phyloP scores from a whole-genome alignment of 495 filamentous ascomycete genomes.

The Penicillium dipodomyicola region DNA sequence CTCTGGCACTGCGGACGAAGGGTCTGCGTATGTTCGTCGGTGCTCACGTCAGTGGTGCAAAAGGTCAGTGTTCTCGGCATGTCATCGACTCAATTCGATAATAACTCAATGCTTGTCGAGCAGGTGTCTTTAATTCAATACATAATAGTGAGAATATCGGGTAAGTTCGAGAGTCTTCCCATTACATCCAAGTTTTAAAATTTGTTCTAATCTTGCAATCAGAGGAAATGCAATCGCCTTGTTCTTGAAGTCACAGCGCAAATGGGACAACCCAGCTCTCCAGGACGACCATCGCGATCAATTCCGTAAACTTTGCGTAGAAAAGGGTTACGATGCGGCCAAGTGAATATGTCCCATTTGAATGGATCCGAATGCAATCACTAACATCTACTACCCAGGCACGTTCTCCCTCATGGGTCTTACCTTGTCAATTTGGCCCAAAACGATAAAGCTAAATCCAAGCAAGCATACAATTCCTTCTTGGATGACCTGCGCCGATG shows the following conservation, averaged over 20 bases:
- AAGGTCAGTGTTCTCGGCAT: conserved; percentile 54
- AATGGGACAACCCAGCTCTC: conserved; percentile 85
- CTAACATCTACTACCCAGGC: conserved; percentile 35
- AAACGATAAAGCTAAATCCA: conserved; percentile 69
- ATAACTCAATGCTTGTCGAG: background rate
- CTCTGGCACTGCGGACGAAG: conserved; percentile 64
- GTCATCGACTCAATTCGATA: background rate
- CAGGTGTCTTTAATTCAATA: conserved; percentile 86
- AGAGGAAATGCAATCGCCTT: conserved; percentile 89
- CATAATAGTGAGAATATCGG: conserved; percentile 75
- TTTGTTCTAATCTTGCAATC: conserved; percentile 14
- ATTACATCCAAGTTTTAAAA: background rate
- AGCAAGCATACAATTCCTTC: conserved; percentile 84
- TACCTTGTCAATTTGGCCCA: conserved; percentile 96
- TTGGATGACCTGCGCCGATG: conserved; percentile 86
- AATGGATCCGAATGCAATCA: background rate
- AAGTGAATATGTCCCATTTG: conserved; percentile 35
- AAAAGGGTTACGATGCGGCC: conserved; percentile 69
- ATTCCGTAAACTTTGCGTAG: conserved; percentile 63
- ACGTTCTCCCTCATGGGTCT: conserved; percentile 86
- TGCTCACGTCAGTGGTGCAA: conserved; percentile 86
- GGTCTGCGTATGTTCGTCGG: conserved; percentile 81
- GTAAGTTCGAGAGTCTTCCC: conserved; percentile 23
- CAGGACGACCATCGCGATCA: conserved; percentile 60
- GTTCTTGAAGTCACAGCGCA: conserved; percentile 93